Evolutionary conservation across 2,329 filamentous ascomycete genomes (phyloP).

Genomic region (Davidsoniella neocaledoniae): DNA sequence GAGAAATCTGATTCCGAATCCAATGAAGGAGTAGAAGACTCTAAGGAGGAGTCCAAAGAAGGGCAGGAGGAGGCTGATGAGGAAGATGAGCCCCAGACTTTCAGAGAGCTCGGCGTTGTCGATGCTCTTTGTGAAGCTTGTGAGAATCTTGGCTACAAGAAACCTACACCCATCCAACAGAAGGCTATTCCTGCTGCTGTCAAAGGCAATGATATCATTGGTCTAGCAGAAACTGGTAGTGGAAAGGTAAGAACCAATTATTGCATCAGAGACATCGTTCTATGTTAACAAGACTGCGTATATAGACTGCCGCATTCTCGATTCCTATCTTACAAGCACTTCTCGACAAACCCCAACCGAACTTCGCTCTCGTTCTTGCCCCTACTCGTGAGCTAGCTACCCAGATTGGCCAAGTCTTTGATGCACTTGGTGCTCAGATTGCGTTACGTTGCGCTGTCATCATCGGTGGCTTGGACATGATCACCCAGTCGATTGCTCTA

Average conservation of each 20-base stretch:
- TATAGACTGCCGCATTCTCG: conserved; percentile 69
- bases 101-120: conserved; percentile 58
- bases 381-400: conserved; percentile 87
- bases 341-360: conserved; percentile 68
- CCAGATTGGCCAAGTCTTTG: conserved; percentile 78
- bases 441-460: conserved; percentile 74
- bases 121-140: conserved; percentile 84
- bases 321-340: conserved; percentile 83
- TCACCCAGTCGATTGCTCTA: conserved; percentile 74
- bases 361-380: conserved; percentile 80
- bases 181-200: conserved; percentile 72
- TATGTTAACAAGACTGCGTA: background rate
- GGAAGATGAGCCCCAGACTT: conserved; percentile 35
- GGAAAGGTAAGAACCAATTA: conserved; percentile 40
- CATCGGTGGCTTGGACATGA: conserved; percentile 92
- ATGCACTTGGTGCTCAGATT: conserved; percentile 74
- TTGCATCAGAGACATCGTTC: background rate
- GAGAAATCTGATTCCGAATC: conserved; percentile 1
- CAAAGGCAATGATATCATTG: conserved; percentile 72
- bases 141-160: conserved; percentile 61
- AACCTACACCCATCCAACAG: conserved; percentile 75
- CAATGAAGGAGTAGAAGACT: background rate
- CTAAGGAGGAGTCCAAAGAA: background rate
- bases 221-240: conserved; percentile 83
- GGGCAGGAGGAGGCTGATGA: conserved; percentile 15